Conservation (phyloP, 2,329 filamentous ascomycete genomes). For the Xylaria sp. region DNA sequence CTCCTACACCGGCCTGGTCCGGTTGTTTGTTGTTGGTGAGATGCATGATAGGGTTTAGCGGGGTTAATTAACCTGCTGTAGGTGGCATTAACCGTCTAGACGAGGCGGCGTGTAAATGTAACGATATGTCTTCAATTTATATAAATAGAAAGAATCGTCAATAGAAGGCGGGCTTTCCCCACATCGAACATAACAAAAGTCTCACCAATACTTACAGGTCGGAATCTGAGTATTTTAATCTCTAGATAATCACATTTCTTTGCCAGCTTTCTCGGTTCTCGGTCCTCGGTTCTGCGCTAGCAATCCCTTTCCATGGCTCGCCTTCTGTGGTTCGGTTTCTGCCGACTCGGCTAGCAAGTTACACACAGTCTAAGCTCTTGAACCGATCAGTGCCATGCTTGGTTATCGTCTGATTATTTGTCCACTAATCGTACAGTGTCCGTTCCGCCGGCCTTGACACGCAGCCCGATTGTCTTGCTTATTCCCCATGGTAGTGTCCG, state of each 20-base stretch:
- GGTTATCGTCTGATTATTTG: neutral
- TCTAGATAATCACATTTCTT: neutral
- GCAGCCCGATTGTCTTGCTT: neutral
- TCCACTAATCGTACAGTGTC: neutral
- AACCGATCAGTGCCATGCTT: neutral
- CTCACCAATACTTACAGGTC: neutral
- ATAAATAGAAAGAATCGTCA: neutral
- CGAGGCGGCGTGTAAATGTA: neutral
- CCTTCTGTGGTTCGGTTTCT: constrained; percentile 3
- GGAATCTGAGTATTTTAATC: neutral
- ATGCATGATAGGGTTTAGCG: neutral
- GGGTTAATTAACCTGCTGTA: neutral
- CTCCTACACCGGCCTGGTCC: too few species aligned
- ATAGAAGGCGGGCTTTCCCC: neutral
- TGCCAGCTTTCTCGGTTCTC: neutral
- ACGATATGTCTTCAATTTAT: neutral
- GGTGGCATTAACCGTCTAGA: neutral
- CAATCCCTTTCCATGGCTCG: neutral
- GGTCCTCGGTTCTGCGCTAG: neutral
- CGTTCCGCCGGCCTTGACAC: neutral
- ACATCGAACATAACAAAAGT: neutral
- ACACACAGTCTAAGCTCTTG: neutral
- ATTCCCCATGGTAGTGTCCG: neutral
- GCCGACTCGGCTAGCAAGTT: neutral
- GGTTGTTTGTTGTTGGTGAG: too few species aligned